Conservation (phyloP, 2,329 filamentous ascomycete genomes). For the Cercospora sp. region DNA sequence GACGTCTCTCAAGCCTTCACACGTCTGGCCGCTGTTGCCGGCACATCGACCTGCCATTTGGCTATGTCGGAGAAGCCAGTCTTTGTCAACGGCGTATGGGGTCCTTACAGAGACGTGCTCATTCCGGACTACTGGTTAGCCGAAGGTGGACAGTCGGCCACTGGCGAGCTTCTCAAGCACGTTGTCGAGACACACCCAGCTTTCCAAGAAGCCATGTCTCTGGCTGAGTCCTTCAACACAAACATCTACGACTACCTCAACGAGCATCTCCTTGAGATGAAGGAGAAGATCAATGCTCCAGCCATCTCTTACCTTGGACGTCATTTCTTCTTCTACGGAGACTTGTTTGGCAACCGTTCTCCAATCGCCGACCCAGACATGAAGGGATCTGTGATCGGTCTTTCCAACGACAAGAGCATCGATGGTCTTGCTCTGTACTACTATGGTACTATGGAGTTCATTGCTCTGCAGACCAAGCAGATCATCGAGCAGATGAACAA, state of each 20-base stretch:
- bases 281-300: constrained; percentile 67
- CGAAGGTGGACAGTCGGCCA: constrained; percentile 94
- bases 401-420: constrained; percentile 82
- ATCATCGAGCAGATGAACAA: constrained; percentile 94
- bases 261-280: constrained; percentile 76
- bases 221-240: constrained; percentile 77
- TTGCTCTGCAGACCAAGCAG: constrained; percentile 92
- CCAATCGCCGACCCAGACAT: constrained; percentile 91
- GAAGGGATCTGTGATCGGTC: constrained; percentile 83
- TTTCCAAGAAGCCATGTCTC: constrained; percentile 74
- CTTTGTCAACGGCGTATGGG: constrained; percentile 95
- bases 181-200: constrained; percentile 94
- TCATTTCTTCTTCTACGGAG: constrained; percentile 98
- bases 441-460: constrained; percentile 97
- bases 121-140: constrained; percentile 94
- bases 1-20: constrained; percentile 91
- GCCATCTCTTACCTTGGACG: constrained; percentile 81
- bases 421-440: constrained; percentile 89
- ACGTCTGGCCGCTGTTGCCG: constrained; percentile 88
- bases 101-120: constrained; percentile 91
- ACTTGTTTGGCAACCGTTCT: constrained; percentile 94
- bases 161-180: constrained; percentile 89
- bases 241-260: constrained; percentile 97
- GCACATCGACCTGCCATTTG: constrained; percentile 95
- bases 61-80: constrained; percentile 92